Percentiles rank a stretch among this genome's conserved stretches.
These are phyloP conservation scores for Suillus spraguei DNA, from an alignment of 768 basidiomycete genomes.

Conservation along the genomic window DNA sequence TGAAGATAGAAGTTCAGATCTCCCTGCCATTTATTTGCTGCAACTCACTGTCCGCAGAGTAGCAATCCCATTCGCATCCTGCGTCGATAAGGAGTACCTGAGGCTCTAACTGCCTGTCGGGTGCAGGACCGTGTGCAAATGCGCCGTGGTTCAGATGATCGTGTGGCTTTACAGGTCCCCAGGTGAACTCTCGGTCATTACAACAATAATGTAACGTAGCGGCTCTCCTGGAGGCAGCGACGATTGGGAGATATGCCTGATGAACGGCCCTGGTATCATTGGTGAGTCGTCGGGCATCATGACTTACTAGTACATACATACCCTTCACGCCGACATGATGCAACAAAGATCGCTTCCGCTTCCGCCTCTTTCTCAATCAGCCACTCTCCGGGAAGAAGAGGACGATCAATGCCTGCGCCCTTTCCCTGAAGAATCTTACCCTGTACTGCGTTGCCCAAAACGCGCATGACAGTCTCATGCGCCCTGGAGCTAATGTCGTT, in stretches of 20 bases:
- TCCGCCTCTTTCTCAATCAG: slow-evolving; percentile 91
- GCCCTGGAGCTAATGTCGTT: slow-evolving; percentile 88
- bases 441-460: slow-evolving; percentile 75
- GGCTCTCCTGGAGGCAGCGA: slow-evolving; percentile 84
- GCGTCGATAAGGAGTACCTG: slow-evolving; percentile 92
- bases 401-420: slow-evolving; percentile 43
- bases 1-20: slow-evolving; percentile 44
- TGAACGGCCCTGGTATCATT: slow-evolving; percentile 60
- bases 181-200: slow-evolving; percentile 85
- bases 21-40: neutral
- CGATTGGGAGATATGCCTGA: slow-evolving; percentile 92
- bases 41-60: slow-evolving; percentile 61
- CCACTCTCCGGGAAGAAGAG: slow-evolving; percentile 78
- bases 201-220: slow-evolving; percentile 95
- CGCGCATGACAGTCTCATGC: slow-evolving; percentile 91
- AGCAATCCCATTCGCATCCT: slow-evolving; percentile 84
- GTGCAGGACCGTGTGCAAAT: slow-evolving; percentile 42
- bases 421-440: slow-evolving; percentile 50
- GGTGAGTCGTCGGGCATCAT: neutral
- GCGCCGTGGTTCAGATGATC: slow-evolving; percentile 56
- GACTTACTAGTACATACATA: slow-evolving; percentile 36
- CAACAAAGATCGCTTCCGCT: slow-evolving; percentile 92
- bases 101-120: slow-evolving; percentile 47
- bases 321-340: slow-evolving; percentile 88
- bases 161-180: slow-evolving; percentile 68